A percentile compares a stretch with the other conserved stretches of the same genome.
phyloP scores from a whole-genome alignment of 2,329 filamentous ascomycete species.

The Pyrenochaeta sp. region DNA sequence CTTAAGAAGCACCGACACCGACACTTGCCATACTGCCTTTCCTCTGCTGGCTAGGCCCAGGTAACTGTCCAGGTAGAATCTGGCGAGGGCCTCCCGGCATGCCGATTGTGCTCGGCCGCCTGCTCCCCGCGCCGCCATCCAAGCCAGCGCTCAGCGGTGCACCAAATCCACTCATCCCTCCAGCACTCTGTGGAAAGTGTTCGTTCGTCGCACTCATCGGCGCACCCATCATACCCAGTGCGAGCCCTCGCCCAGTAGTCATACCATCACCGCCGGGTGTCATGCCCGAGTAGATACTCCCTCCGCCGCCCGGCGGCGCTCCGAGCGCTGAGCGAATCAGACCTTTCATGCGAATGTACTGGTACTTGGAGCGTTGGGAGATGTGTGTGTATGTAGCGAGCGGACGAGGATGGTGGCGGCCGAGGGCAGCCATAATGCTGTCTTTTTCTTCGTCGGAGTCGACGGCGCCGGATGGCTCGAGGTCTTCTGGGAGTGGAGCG shows the following conservation, averaged over 20 bases:
- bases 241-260: conserved; percentile 32
- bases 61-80: conserved; percentile 50
- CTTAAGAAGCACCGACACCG: conserved; percentile 25
- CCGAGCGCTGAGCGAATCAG: conserved; percentile 68
- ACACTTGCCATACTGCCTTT: conserved; percentile 44
- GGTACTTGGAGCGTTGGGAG: conserved; percentile 63
- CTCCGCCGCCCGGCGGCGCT: conserved; percentile 46
- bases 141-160: conserved; percentile 42
- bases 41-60: conserved; percentile 40
- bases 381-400: conserved; percentile 70
- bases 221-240: conserved; percentile 44
- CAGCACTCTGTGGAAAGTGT: conserved; percentile 41
- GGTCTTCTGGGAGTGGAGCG: conserved; percentile 85
- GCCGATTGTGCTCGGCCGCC: conserved; percentile 43
- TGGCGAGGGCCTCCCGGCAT: conserved; percentile 43
- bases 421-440: conserved; percentile 80
- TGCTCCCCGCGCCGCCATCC: conserved; percentile 34
- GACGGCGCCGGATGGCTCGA: conserved; percentile 74
- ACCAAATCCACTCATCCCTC: conserved; percentile 36
- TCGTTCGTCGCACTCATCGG: conserved; percentile 40
- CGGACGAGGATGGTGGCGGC: conserved; percentile 79
- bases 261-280: conserved; percentile 33
- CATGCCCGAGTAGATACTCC: conserved; percentile 33
- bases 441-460: conserved; percentile 96
- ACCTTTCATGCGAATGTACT: conserved; percentile 69